A percentile compares a stretch with the other conserved stretches of the same genome.
These are phyloP conservation scores for Aurifilum marmelostoma DNA, from an alignment of 2,329 filamentous ascomycete species.

Conservation along the genomic window DNA sequence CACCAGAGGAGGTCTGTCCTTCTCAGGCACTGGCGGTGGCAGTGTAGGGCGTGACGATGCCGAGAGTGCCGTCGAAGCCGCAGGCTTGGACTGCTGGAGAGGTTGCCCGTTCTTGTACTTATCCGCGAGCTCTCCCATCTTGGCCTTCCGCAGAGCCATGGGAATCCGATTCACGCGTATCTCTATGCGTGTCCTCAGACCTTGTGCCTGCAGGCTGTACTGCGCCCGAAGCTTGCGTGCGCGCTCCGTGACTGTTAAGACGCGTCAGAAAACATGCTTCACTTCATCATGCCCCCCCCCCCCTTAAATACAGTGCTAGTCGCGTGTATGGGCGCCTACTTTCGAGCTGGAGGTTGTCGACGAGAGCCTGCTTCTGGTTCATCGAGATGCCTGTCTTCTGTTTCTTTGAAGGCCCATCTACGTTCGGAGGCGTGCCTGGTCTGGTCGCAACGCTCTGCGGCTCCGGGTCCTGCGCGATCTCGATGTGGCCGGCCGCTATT, in stretches of 20 bases:
- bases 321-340: constrained; percentile 55
- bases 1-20: constrained; percentile 44
- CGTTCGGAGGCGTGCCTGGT: constrained; percentile 40
- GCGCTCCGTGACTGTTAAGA: constrained; percentile 74
- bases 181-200: constrained; percentile 82
- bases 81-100: constrained; percentile 47
- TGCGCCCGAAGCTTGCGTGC: constrained; percentile 86
- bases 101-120: constrained; percentile 28
- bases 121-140: constrained; percentile 73
- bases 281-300: not conserved
- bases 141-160: constrained; percentile 73
- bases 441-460: constrained; percentile 40
- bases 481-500: constrained; percentile 30
- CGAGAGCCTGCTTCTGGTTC: constrained; percentile 80
- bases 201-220: constrained; percentile 85
- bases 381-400: constrained; percentile 63
- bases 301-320: not conserved
- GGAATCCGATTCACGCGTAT: constrained; percentile 94
- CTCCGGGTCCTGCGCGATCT: constrained; percentile 32
- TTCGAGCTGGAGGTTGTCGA: constrained; percentile 89
- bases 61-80: constrained; percentile 32
- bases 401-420: constrained; percentile 66
- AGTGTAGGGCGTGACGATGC: constrained; percentile 35
- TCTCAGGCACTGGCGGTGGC: constrained; percentile 54
- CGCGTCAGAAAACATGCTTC: constrained; percentile 27